phyloP scores from a whole-genome alignment of 768 basidiomycete genomes.

The Mycena crocata region DNA sequence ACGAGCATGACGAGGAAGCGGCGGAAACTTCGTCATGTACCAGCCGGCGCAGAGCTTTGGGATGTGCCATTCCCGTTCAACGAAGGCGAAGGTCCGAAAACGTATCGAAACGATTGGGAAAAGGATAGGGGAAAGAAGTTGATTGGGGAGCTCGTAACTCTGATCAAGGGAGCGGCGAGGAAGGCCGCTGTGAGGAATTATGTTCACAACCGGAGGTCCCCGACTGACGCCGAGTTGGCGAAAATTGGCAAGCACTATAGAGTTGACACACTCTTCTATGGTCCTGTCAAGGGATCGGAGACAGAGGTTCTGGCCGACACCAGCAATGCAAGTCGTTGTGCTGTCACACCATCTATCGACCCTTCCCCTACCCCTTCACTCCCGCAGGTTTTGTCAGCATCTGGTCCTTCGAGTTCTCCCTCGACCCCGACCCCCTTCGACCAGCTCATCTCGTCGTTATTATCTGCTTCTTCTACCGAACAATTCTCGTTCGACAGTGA shows the following conservation, averaged over 20 bases:
- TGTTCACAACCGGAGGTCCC: slow-evolving; percentile 41
- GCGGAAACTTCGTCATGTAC: slow-evolving; percentile 71
- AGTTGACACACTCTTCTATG: slow-evolving; percentile 23
- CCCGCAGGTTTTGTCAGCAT: neutral
- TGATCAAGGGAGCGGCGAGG: slow-evolving; percentile 70
- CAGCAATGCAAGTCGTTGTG: slow-evolving; percentile 30
- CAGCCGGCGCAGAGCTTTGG: slow-evolving; percentile 86
- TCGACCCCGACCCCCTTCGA: slow-evolving; percentile 47
- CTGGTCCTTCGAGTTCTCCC: slow-evolving; percentile 8
- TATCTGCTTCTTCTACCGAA: slow-evolving; percentile 43
- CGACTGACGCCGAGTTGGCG: slow-evolving; percentile 21
- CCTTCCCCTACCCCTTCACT: slow-evolving; percentile 14
- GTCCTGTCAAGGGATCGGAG: slow-evolving; percentile 19
- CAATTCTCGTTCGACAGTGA: slow-evolving; percentile 14
- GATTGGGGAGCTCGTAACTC: slow-evolving; percentile 66
- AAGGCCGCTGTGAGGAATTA: slow-evolving; percentile 71
- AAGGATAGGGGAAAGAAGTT: slow-evolving; percentile 71
- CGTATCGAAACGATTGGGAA: slow-evolving; percentile 76
- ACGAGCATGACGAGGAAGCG: slow-evolving; percentile 59
- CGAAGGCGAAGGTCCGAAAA: slow-evolving; percentile 75
- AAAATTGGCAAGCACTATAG: slow-evolving; percentile 26
- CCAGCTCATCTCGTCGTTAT: slow-evolving; percentile 53
- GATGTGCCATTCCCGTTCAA: slow-evolving; percentile 85
- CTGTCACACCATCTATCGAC: slow-evolving; percentile 3
- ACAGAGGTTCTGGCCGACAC: slow-evolving; percentile 42